Evolutionary conservation across 164 flowering plant species (phyloP).

Genomic region (Piper betle): DNA sequence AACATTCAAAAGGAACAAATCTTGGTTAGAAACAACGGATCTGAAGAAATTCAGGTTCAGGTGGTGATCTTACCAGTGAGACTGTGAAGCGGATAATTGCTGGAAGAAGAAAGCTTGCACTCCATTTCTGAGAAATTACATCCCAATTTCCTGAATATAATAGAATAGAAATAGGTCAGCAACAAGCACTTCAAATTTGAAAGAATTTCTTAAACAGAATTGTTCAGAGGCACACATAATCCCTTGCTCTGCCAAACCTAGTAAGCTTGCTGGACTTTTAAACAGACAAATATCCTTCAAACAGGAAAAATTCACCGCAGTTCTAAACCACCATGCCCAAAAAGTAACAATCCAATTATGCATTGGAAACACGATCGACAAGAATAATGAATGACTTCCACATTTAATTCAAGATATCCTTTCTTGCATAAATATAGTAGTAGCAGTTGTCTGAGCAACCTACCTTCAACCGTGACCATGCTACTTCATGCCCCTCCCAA

Average conservation of each 20-base stretch:
- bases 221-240: not conserved
- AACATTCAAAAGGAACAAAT: conserved; percentile 28
- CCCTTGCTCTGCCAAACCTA: not conserved
- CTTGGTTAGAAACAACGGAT: not conserved
- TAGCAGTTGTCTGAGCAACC: not conserved
- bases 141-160: conserved; percentile 65
- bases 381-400: not conserved
- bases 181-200: not conserved
- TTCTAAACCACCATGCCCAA: too few relatives aligned
- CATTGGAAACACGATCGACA: not conserved
- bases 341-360: too few relatives aligned
- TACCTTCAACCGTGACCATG: conserved; percentile 96
- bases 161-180: not conserved
- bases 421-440: not conserved
- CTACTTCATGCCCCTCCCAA: conserved; percentile 65
- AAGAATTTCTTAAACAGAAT: not conserved
- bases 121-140: conserved; percentile 44
- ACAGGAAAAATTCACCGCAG: too few relatives aligned
- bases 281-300: too few relatives aligned
- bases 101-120: conserved; percentile 57
- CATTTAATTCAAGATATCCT: too few relatives aligned
- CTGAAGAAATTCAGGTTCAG: not conserved
- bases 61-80: conserved; percentile 40
- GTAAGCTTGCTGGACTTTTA: too few relatives aligned
- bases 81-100: conserved; percentile 60